Evolutionary conservation across 2,329 filamentous ascomycete genomes (phyloP), one percentile per base, ranked within the genome.

Genomic region (Mariannaea sp.): DNA sequence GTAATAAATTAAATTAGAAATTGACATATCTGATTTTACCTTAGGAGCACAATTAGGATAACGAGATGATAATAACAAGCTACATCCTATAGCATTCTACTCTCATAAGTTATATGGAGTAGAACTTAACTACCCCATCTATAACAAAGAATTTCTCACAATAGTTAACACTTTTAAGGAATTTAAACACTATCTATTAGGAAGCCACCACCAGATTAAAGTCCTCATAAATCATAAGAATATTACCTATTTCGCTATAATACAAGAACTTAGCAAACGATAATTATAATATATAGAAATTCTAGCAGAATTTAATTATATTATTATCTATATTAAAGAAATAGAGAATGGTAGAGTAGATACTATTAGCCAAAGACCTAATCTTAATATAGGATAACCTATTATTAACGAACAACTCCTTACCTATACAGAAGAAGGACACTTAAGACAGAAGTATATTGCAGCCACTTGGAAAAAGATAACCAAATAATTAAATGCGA

Each of bases 111-210:
- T 66, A 16, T 27, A 60, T 42, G 48, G 10, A 36, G 9, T 43
- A 53, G 26, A 66, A 53, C 30, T 64, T 32, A 67, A 68, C 12
- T 67, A 67, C 26, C 14, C 27, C 16, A 64, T 64, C 7, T 59
- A 65, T 38, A 43, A 65, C 39, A 63, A 65, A 46, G 52, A 64
- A 60, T 59, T 68, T 17, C 41, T 65, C 13, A 29, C 36, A 6
- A 66, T 68, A 20, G 44, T 65, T 40, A 58, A 64, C 41, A n/a
- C 33, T n/a, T 62, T 66, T 55, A 60, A 67, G 20, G 49, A 66
- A 58, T 68, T 58, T 27, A 45, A 46, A 55, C 48, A 63, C 14
- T 65, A 67, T 24, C 14, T 64, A 7, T 20, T 41, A 19, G 29
- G 26, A 50, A 62, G 17, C 17, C 36, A 56, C 3, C 57, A 60